Evolutionary conservation across 768 basidiomycete genomes (phyloP), one percentile per base, ranked within the genome.

Genomic region (Phanerodontia chrysosporium): DNA sequence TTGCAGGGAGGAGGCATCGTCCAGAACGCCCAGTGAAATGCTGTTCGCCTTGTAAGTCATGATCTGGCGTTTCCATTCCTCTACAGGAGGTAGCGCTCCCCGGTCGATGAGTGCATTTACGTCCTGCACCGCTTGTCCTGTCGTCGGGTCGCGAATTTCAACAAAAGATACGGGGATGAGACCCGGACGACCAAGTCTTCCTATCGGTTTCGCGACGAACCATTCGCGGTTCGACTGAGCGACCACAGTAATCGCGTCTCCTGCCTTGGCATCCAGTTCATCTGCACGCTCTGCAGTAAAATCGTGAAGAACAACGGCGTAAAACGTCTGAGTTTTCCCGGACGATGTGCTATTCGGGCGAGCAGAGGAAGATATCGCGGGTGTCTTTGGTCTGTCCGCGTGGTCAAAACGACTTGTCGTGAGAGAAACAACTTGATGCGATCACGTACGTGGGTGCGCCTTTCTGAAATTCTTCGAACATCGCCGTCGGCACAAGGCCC

Each of bases 171-270:
- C 95, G 6, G 97, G 97, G 58, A 99, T 98, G 58, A 99, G 82
- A 52, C 97, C 97, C 0, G 97, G 97, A 55, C 95, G 89, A 29
- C 97, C 96, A 21, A 99, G 83, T 57, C 85, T 82, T 42, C 95
- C 94, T 67, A 99, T 99, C 13, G 96, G 94, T 74, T 99, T 99
- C 27, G 97, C 97, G 49, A 99, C 97, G 72, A 98, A 98, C 97
- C 97, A 99, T 72, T 99, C 97, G 63, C 94, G 92, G 69, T 98
- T 99, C n/a, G 95, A 98, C 72, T 98, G 97, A 0, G 97, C 97
- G 58, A 98, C 97, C 60, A 99, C 93, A 18, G 95, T 90, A 69
- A 99, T 92, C 8, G 92, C 82, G 67, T 99, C 97, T 35, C 95
- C 96, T 0, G 87, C 83, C 67, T 90, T 94, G 1, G 96, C 96